Evolutionary conservation across 352 stramenopile species (phyloP), one percentile per base, ranked within the genome.

Genomic region (Thraustochytrium sp.): DNA sequence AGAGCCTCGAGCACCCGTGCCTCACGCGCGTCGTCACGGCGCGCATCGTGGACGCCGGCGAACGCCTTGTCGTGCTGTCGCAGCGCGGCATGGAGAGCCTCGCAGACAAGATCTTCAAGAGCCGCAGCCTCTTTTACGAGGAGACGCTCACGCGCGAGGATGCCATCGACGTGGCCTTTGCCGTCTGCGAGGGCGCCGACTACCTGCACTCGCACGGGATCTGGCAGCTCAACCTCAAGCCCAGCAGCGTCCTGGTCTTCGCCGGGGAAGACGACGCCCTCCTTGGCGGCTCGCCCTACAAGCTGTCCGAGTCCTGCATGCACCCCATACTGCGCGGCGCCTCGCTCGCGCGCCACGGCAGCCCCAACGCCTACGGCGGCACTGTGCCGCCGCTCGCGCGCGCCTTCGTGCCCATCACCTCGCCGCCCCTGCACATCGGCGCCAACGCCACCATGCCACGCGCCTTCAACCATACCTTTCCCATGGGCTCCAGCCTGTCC

Each of bases 121-220:
- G 31, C 18, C 48, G 68, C 18, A 80, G 68, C 49, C 31, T 80
- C 49, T 80, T 26, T 34, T 80, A 34, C 34, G 65, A 77, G 49
- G 68, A 80, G 31, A 80, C 68, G 23, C 68, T 80, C 8, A 80
- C 68, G 44, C 34, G 18, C 23, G 68, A 80, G 16, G 68, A 80
- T 31, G 68, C 68, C 48, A 64, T 80, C 11, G 21, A 63, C 44
- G 38, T 80, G 1, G 42, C 68, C 1, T 23, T 80, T 18, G 68
- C 42, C 21, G 68, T 80, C 18, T 65, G 68, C 53, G 31, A 49
- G 68, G 68, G 4, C 26, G 68, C 36, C 8, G 42, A 46, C 23
- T 80, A 49, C 68, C 68, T 80, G 21, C 68, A 80, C 31, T 21
- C 63, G 23, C 68, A 80, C 13, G 68, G 68, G 5, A 63, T 80